phyloP scores from a whole-genome alignment of 352 stramenopile genomes.

The Thalassiosira allenii region DNA sequence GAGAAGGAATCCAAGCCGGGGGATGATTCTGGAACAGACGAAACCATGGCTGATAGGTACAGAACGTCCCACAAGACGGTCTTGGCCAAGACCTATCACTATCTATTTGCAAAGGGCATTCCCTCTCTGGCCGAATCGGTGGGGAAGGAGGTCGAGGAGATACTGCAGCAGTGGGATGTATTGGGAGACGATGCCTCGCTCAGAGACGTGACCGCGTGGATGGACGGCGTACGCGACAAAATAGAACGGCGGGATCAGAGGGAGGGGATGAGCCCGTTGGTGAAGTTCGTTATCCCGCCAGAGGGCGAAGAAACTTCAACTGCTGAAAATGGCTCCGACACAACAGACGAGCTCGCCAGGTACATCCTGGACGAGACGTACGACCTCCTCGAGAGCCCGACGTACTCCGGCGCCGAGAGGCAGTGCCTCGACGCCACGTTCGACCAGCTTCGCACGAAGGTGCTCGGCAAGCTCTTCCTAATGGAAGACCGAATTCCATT shows the following conservation, averaged over 20 bases:
- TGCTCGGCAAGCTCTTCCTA: slow-evolving; percentile 42
- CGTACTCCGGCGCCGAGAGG: slow-evolving; percentile 45
- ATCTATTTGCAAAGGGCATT: slow-evolving; percentile 60
- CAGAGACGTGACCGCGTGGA: slow-evolving; percentile 37
- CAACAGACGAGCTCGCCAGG: slow-evolving; percentile 45
- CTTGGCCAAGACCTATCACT: slow-evolving; percentile 60
- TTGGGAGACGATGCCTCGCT: slow-evolving; percentile 39
- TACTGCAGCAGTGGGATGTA: slow-evolving; percentile 52
- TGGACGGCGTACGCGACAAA: slow-evolving; percentile 29
- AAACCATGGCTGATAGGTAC: slow-evolving; percentile 37
- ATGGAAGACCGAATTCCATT: slow-evolving; percentile 31
- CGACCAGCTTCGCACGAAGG: slow-evolving; percentile 27
- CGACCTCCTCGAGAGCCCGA: slow-evolving; percentile 64
- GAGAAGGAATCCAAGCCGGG: neutral
- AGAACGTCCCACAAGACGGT: slow-evolving; percentile 55
- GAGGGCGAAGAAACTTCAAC: slow-evolving; percentile 10
- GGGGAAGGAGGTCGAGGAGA: slow-evolving; percentile 11
- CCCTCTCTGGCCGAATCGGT: slow-evolving; percentile 39
- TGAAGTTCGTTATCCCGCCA: slow-evolving; percentile 48
- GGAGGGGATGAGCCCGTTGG: slow-evolving; percentile 17
- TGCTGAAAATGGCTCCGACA: neutral
- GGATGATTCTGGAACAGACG: too few relatives aligned
- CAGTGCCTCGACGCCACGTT: slow-evolving; percentile 54
- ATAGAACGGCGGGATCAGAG: slow-evolving; percentile 33
- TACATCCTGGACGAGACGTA: slow-evolving; percentile 69